phyloP scores from a whole-genome alignment of 169 alveolate species.

The Perkinsus marinus region DNA sequence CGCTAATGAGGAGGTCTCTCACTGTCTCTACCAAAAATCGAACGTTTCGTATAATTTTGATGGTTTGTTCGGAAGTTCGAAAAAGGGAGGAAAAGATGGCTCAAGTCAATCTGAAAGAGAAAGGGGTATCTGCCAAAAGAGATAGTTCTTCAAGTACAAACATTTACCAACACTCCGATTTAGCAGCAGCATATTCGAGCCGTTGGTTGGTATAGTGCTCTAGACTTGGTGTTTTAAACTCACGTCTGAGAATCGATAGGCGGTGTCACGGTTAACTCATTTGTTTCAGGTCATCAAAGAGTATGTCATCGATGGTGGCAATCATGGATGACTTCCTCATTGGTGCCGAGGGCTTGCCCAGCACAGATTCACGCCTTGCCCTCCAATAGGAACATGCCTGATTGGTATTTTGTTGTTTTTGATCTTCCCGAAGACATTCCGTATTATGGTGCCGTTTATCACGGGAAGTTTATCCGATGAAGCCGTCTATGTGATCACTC shows the following conservation, averaged over 20 bases:
- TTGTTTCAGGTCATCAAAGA: background rate
- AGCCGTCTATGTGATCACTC: slow-evolving; percentile 40
- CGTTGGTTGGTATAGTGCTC: no score
- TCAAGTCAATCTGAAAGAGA: no score
- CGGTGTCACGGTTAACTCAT: background rate
- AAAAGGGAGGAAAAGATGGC: no score
- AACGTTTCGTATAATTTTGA: no score
- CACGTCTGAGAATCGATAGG: background rate
- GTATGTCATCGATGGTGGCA: background rate
- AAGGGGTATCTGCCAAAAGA: no score
- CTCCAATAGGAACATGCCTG: background rate
- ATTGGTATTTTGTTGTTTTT: slow-evolving; percentile 9
- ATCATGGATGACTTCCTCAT: background rate
- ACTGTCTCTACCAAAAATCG: no score
- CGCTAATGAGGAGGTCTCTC: no score
- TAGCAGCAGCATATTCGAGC: no score
- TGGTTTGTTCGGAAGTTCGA: no score
- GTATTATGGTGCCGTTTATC: slow-evolving; percentile 21
- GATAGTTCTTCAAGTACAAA: no score
- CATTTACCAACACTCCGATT: no score
- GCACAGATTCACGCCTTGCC: background rate
- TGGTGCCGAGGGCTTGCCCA: background rate
- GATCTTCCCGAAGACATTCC: slow-evolving; percentile 16
- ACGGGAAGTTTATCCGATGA: slow-evolving; percentile 58
- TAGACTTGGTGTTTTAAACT: background rate